Evolutionary conservation across 1,284 basidiomycete species (phyloP).

Genomic region (Leccinum pachyderme): DNA sequence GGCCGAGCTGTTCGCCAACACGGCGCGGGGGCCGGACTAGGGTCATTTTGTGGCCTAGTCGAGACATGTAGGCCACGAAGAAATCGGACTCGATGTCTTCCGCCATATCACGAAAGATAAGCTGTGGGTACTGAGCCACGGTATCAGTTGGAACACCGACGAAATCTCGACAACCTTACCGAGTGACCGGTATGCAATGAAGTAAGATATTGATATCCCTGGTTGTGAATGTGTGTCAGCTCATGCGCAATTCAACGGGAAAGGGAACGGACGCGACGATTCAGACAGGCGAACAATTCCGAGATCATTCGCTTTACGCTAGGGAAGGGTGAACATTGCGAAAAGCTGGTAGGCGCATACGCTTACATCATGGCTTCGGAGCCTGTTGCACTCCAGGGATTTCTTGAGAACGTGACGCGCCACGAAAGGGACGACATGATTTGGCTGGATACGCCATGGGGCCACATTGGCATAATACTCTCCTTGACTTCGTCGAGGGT

Average conservation of each 20-base stretch:
- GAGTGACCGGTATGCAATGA: slow-evolving; percentile 54
- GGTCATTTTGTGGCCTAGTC: slow-evolving; percentile 52
- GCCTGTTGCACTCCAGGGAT: slow-evolving; percentile 45
- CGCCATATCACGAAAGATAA: slow-evolving; percentile 54
- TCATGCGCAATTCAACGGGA: not conserved
- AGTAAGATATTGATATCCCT: slow-evolving; percentile 57
- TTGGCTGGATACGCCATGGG: slow-evolving; percentile 39
- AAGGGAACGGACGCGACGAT: slow-evolving; percentile 34
- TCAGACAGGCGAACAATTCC: slow-evolving; percentile 41
- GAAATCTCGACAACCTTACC: slow-evolving; percentile 37
- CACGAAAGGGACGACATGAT: slow-evolving; percentile 34
- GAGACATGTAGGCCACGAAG: slow-evolving; percentile 61
- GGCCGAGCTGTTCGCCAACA: slow-evolving; percentile 48
- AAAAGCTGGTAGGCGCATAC: not conserved
- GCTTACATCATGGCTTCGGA: slow-evolving; percentile 43
- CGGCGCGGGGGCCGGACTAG: slow-evolving; percentile 56
- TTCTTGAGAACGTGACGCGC: slow-evolving; percentile 42
- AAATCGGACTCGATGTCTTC: slow-evolving; percentile 51
- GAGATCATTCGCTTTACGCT: slow-evolving; percentile 46
- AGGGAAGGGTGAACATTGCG: slow-evolving; percentile 7
- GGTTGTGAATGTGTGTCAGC: slow-evolving; percentile 7
- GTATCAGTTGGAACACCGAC: slow-evolving; percentile 4
- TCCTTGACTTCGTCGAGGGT: slow-evolving; percentile 43
- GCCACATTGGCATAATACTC: slow-evolving; percentile 46
- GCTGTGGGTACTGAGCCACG: slow-evolving; percentile 47